phyloP scores from a whole-genome alignment of 2,329 filamentous ascomycete genomes.

The Diaporthe ampelina region DNA sequence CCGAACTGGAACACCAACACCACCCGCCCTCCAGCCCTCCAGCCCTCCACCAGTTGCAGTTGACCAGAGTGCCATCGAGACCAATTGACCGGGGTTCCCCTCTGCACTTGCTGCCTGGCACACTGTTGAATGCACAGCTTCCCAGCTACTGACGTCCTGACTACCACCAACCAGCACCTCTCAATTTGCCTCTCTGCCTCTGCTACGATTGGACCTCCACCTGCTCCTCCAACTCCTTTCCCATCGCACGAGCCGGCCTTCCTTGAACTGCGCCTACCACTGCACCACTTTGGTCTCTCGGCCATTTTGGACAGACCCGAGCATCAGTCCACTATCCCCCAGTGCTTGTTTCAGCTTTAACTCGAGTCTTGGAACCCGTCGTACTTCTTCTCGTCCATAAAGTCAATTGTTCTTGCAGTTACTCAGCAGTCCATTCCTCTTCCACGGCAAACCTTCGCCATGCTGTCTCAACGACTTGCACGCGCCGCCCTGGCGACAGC shows the following conservation, averaged over 20 bases:
- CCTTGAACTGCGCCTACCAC: conserved; percentile 8
- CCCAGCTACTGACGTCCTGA: conserved; percentile 38
- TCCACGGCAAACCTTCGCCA: conserved; percentile 44
- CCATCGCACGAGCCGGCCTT: conserved; percentile 5
- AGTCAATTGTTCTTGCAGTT: conserved; percentile 27
- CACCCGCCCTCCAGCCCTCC: conserved; percentile 24
- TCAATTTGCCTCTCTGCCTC: conserved; percentile 38
- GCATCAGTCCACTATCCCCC: conserved; percentile 29
- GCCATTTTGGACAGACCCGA: conserved; percentile 23
- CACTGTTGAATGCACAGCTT: conserved; percentile 27
- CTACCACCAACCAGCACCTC: conserved; percentile 38
- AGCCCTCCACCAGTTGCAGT: neutral
- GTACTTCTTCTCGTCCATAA: conserved; percentile 1
- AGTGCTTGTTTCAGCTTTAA: conserved; percentile 36
- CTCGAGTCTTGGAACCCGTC: conserved; percentile 17
- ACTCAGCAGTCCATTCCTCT: neutral
- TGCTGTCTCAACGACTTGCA: conserved; percentile 66
- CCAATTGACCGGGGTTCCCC: conserved; percentile 24
- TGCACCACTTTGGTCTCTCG: conserved; percentile 19
- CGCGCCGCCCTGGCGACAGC: conserved; percentile 56
- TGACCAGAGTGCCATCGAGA: conserved; percentile 8
- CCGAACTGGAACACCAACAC: conserved; percentile 30
- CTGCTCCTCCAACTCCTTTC: conserved; percentile 16
- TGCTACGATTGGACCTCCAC: conserved; percentile 38
- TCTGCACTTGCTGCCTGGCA: conserved; percentile 18